A percentile compares a stretch with the other conserved stretches of the same genome.
Evolutionary conservation across 164 flowering plant genomes (phyloP).

Genomic region (Vitis amurensis): DNA sequence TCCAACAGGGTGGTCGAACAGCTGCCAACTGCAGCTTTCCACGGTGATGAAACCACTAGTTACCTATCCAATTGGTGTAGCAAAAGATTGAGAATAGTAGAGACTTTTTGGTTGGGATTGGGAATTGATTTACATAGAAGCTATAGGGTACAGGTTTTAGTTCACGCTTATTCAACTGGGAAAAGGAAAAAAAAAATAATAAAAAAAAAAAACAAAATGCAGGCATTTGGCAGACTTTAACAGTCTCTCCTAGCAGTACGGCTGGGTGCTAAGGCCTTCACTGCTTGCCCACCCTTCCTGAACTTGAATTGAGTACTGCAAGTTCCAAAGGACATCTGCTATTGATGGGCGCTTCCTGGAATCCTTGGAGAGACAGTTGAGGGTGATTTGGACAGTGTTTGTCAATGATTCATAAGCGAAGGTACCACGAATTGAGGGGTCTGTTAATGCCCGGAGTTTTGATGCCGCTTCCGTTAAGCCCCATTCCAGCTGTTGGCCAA

Average conservation of each 20-base stretch:
- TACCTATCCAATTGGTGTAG: no score
- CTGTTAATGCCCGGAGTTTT: constrained; percentile 38
- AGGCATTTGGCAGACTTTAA: no score
- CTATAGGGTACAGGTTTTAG: no score
- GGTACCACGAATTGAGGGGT: constrained; percentile 59
- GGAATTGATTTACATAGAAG: no score
- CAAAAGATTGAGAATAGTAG: no score
- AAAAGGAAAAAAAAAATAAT: no score
- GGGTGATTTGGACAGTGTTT: constrained; percentile 56
- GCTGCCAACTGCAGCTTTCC: no score
- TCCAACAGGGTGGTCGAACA: no score
- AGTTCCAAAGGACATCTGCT: constrained; percentile 88
- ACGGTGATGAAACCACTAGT: no score
- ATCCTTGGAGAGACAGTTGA: constrained; percentile 60
- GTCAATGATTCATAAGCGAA: constrained; percentile 71
- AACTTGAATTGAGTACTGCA: constrained; percentile 86
- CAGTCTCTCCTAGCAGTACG: constrained; percentile 3
- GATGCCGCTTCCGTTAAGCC: constrained; percentile 50
- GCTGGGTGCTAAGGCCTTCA: constrained; percentile 42
- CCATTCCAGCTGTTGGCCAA: constrained; percentile 49
- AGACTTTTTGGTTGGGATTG: no score
- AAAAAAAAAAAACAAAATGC: no score
- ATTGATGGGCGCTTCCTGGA: constrained; percentile 68
- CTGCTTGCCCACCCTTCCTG: constrained; percentile 89
- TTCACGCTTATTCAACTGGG: no score